Conservation (phyloP, 495 filamentous ascomycete species). For the Xylaria telfairii region DNA sequence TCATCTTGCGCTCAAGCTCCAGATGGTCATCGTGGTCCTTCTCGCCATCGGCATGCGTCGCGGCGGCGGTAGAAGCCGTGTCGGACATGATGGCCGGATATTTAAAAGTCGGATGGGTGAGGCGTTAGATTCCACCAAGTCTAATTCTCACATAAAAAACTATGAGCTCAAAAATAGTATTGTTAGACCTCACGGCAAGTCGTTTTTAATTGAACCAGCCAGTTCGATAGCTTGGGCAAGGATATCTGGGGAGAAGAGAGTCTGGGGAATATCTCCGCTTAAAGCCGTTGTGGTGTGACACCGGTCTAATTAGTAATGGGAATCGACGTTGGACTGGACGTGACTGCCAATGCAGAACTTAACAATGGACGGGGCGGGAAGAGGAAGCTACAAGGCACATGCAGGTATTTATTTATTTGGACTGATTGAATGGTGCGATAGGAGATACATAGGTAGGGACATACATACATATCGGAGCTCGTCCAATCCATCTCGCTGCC, state of each 20-base stretch:
- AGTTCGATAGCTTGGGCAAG: background rate
- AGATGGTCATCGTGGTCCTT: conserved; percentile 31
- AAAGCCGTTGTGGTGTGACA: background rate
- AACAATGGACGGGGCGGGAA: background rate
- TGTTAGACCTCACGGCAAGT: too few species aligned
- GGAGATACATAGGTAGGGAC: too few species aligned
- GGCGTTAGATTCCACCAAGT: background rate
- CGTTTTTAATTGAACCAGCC: background rate
- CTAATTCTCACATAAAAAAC: background rate
- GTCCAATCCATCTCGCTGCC: too few species aligned
- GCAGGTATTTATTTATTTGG: background rate
- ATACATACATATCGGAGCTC: too few species aligned
- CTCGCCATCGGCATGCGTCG: conserved; percentile 30
- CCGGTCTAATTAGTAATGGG: background rate
- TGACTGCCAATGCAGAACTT: background rate
- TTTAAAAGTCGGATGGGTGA: background rate
- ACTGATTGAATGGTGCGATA: background rate
- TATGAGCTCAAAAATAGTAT: too few species aligned
- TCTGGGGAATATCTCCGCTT: conserved; percentile 1
- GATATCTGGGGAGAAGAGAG: background rate
- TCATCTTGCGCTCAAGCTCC: conserved; percentile 40
- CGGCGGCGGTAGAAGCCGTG: conserved; percentile 32
- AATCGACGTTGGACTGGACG: background rate
- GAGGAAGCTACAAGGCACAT: background rate
- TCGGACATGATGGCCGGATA: conserved; percentile 22